These are phyloP conservation scores for Fagopyrum homotropicum DNA, from an alignment of 148 eudicot species.

Conservation along the genomic window DNA sequence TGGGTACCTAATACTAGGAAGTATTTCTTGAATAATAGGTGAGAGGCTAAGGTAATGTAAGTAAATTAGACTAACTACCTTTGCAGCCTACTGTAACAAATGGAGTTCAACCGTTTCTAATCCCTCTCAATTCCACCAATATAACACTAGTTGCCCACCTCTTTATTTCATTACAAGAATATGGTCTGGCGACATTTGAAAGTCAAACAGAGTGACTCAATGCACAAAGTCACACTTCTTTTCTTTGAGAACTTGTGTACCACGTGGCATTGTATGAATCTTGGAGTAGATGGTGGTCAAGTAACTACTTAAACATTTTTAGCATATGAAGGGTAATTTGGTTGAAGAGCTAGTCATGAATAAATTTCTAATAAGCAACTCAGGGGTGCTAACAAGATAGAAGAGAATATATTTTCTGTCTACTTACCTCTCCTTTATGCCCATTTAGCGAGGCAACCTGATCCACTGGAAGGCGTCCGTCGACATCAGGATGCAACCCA, in stretches of 20 bases:
- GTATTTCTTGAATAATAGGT: too few relatives aligned
- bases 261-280: background rate
- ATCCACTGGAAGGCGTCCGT: slow-evolving; percentile 77
- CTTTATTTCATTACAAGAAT: too few relatives aligned
- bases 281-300: background rate
- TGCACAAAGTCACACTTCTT: background rate
- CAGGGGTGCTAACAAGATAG: background rate
- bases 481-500: slow-evolving; percentile 64
- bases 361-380: background rate
- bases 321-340: background rate
- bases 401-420: background rate
- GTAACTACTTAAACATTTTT: background rate
- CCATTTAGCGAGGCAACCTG: slow-evolving; percentile 58
- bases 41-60: too few relatives aligned
- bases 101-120: too few relatives aligned
- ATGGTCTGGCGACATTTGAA: too few relatives aligned
- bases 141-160: too few relatives aligned
- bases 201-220: too few relatives aligned
- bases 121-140: too few relatives aligned
- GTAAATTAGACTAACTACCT: too few relatives aligned
- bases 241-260: background rate
- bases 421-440: slow-evolving; percentile 65
- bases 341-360: background rate
- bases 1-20: too few relatives aligned
- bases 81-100: too few relatives aligned